Evolutionary conservation across 2,329 filamentous ascomycete genomes (phyloP).

Genomic region (Talaromyces sp.): DNA sequence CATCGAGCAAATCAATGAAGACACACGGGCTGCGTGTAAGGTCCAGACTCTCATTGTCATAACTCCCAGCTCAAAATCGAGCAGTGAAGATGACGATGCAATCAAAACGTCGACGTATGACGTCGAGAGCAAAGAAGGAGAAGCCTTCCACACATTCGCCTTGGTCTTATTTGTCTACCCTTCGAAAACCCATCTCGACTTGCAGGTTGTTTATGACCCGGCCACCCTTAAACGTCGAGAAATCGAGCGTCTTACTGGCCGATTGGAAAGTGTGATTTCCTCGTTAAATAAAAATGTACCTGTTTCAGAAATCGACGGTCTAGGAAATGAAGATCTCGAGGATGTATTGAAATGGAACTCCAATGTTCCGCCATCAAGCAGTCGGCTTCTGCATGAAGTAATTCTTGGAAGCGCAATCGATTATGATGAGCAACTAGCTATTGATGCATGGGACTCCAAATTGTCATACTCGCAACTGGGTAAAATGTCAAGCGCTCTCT

Average conservation of each 20-base stretch:
- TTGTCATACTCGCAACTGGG: neutral
- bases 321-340: neutral
- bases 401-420: neutral
- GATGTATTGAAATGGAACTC: neutral
- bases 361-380: neutral
- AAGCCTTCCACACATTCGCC: neutral
- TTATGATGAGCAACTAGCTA: neutral
- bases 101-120: neutral
- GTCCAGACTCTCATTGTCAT: conserved; percentile 5
- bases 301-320: neutral
- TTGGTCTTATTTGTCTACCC: neutral
- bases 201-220: neutral
- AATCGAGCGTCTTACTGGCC: neutral
- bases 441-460: neutral
- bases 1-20: conserved; percentile 18
- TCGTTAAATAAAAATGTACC: neutral
- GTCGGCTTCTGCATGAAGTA: neutral
- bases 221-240: neutral
- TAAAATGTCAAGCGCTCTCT: neutral
- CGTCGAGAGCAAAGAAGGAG: neutral
- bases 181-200: neutral
- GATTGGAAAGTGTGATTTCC: neutral
- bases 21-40: conserved; percentile 1
- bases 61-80: neutral
- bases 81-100: no score